phyloP scores from a whole-genome alignment of 2,329 filamentous ascomycete genomes.

The Claviceps sp. region DNA sequence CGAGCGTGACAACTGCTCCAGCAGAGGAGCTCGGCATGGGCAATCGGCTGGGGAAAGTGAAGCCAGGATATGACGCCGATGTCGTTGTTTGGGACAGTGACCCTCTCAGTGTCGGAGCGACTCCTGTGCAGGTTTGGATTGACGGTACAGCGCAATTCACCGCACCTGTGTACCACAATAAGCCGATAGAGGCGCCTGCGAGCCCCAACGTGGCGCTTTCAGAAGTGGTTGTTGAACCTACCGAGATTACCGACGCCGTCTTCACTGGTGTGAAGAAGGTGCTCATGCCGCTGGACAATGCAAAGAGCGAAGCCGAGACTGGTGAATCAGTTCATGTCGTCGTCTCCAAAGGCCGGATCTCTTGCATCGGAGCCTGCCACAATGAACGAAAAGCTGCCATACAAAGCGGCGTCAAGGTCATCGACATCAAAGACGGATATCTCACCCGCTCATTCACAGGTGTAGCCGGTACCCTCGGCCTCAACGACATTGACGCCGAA shows the following conservation, averaged over 20 bases:
- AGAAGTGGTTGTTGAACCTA: slow-evolving; percentile 28
- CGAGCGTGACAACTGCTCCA: slow-evolving; percentile 44
- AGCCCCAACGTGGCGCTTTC: slow-evolving; percentile 26
- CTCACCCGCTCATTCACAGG: slow-evolving; percentile 47
- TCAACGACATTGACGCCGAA: slow-evolving; percentile 51
- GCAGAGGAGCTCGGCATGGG: slow-evolving; percentile 45
- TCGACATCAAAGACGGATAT: slow-evolving; percentile 45
- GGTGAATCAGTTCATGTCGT: slow-evolving; percentile 31
- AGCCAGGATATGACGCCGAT: slow-evolving; percentile 48
- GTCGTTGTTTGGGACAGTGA: slow-evolving; percentile 51
- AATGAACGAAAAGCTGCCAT: slow-evolving; percentile 27
- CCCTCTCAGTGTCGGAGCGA: slow-evolving; percentile 44
- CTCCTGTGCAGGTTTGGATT: slow-evolving; percentile 50
- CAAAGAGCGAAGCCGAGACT: slow-evolving; percentile 15
- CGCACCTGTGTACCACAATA: slow-evolving; percentile 38
- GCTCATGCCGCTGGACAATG: slow-evolving; percentile 29
- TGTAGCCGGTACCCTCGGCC: slow-evolving; percentile 45
- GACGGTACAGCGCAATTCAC: slow-evolving; percentile 44
- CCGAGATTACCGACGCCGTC: slow-evolving; percentile 27
- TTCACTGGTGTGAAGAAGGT: slow-evolving; percentile 44
- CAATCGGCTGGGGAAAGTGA: slow-evolving; percentile 45
- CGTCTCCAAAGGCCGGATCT: slow-evolving; percentile 37
- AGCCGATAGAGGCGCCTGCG: slow-evolving; percentile 28
- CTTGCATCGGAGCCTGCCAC: slow-evolving; percentile 41
- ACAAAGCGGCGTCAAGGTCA: slow-evolving; percentile 19